phyloP scores from a whole-genome alignment of 2,329 filamentous ascomycete species.

The Cyphellophora attinorum region DNA sequence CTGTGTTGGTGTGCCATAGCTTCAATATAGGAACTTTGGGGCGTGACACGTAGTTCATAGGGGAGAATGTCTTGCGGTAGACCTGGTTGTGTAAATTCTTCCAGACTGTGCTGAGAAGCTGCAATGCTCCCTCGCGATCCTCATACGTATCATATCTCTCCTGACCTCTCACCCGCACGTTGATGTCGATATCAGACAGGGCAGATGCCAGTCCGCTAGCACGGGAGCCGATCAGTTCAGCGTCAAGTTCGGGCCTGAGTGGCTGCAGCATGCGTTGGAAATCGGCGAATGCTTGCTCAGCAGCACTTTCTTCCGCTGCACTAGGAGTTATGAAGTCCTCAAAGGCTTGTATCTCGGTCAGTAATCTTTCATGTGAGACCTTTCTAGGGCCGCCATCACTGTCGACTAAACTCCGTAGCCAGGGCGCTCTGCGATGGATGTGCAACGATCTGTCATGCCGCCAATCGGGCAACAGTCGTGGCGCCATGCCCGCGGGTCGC shows the following conservation, averaged over 20 bases:
- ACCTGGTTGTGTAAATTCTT: too few relatives aligned
- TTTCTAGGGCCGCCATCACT: too few relatives aligned
- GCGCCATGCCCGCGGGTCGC: too few relatives aligned
- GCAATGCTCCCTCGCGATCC: not conserved
- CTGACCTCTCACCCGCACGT: conserved; percentile 10
- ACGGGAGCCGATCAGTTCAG: conserved; percentile 45
- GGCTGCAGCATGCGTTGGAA: conserved; percentile 22
- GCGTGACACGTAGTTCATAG: conserved; percentile 5
- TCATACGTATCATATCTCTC: conserved; percentile 5
- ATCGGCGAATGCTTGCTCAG: conserved; percentile 20
- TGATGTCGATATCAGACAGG: conserved; percentile 47
- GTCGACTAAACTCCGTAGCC: too few relatives aligned
- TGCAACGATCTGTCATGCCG: too few relatives aligned
- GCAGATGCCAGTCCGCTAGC: conserved; percentile 42
- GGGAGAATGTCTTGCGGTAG: too few relatives aligned
- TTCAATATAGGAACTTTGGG: conserved; percentile 24
- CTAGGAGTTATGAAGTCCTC: conserved; percentile 35
- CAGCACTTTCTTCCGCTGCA: conserved; percentile 27
- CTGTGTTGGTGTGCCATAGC: conserved; percentile 35
- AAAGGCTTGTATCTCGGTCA: conserved; percentile 38
- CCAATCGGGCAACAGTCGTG: too few relatives aligned
- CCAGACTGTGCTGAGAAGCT: not conserved
- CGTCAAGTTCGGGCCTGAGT: conserved; percentile 18
- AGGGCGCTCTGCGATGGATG: too few relatives aligned
- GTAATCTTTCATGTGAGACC: too few relatives aligned